Conservation (phyloP, 345 rosid species). For the Eucalyptus marginata region DNA sequence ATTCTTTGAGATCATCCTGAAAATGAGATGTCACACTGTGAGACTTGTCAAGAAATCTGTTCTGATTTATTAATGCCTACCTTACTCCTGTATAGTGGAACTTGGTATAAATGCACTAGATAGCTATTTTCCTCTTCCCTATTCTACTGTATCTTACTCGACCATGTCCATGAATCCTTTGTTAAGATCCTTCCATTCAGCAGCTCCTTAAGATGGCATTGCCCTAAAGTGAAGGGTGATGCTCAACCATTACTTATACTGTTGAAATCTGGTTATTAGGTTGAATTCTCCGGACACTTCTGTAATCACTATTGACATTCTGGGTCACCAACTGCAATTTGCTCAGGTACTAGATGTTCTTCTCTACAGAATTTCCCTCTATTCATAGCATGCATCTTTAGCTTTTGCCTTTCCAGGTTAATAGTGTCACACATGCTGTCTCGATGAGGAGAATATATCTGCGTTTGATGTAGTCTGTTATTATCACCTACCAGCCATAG, state of each 20-base stretch:
- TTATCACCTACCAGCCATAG: background rate
- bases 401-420: background rate
- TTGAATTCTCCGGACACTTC: slow-evolving; percentile 78
- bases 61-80: background rate
- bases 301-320: slow-evolving; percentile 45
- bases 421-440: background rate
- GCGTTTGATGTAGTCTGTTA: background rate
- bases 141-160: background rate
- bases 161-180: background rate
- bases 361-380: background rate
- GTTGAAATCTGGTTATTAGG: slow-evolving; percentile 12
- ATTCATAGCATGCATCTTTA: background rate
- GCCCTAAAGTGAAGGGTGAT: background rate
- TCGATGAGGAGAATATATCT: background rate
- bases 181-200: background rate
- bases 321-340: slow-evolving; percentile 70
- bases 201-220: background rate
- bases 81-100: background rate
- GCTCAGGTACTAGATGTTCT: slow-evolving; percentile 37
- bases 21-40: background rate
- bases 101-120: background rate
- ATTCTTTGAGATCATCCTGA: background rate
- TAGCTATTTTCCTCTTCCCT: background rate
- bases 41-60: background rate
- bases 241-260: background rate